These are phyloP conservation scores for Auxenochlorella protothecoides DNA, from an alignment of 139 green algal species.

Conservation along the genomic window DNA sequence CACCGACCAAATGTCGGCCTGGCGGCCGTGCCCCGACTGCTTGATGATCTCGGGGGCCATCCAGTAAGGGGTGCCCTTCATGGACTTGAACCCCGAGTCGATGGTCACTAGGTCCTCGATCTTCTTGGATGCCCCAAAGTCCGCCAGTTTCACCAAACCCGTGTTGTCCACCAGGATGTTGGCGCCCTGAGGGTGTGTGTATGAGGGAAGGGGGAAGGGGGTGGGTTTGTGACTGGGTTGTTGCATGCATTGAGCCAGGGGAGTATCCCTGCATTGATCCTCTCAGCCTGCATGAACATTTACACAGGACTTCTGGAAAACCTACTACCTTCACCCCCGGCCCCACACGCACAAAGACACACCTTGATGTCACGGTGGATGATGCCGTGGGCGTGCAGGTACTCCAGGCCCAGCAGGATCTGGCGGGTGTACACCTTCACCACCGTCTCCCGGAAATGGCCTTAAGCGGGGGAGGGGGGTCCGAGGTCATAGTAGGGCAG, in stretches of 20 bases:
- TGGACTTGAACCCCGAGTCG: constrained; percentile 56
- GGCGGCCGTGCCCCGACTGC: constrained; percentile 53
- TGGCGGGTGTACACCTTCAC: constrained; percentile 60
- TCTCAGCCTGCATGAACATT: too few relatives aligned
- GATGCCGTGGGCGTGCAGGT: constrained; percentile 80
- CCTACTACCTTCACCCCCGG: too few relatives aligned
- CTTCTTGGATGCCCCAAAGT: constrained; percentile 89
- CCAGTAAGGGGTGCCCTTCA: constrained; percentile 95
- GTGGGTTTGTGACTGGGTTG: constrained; percentile 14
- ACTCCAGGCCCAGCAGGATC: constrained; percentile 78
- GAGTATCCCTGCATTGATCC: too few relatives aligned
- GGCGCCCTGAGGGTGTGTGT: constrained; percentile 36
- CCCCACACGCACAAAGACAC: neutral
- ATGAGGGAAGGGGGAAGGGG: too few relatives aligned
- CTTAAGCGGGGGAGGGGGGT: neutral
- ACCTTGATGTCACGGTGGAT: constrained; percentile 93
- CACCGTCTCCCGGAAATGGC: constrained; percentile 49
- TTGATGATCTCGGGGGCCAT: constrained; percentile 99
- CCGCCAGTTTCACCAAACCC: constrained; percentile 86
- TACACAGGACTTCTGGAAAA: too few relatives aligned
- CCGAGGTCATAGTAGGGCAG: too few relatives aligned
- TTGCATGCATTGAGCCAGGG: too few relatives aligned
- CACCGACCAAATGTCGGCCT: constrained; percentile 93
- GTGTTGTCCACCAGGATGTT: constrained; percentile 91
- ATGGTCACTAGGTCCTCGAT: constrained; percentile 86